phyloP scores from a whole-genome alignment of 108 stramenopile genomes.

The Skeletonema tropicum region DNA sequence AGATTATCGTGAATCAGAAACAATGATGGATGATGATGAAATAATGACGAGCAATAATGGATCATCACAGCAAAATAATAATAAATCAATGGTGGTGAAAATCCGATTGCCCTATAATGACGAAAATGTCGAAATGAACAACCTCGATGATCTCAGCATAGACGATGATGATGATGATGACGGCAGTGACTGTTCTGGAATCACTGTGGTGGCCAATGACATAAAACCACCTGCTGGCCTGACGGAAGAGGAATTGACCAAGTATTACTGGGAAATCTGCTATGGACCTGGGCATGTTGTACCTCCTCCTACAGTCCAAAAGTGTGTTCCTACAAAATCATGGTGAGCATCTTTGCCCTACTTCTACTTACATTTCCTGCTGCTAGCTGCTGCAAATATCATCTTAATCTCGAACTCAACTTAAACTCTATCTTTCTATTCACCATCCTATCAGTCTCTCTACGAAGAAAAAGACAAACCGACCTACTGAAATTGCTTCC shows the following conservation, averaged over 20 bases:
- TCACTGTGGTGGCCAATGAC: constrained; percentile 30
- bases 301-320: not conserved
- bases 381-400: not conserved
- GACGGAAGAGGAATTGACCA: constrained; percentile 44
- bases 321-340: constrained; percentile 36
- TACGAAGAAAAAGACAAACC: constrained; percentile 37
- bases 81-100: not conserved
- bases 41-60: not conserved
- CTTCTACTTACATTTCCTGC: not conserved
- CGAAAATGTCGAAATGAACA: not conserved
- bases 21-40: not conserved
- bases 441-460: constrained; percentile 24
- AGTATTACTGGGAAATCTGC: constrained; percentile 50
- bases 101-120: not conserved
- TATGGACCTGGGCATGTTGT: constrained; percentile 32
- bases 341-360: constrained; percentile 23
- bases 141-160: not conserved
- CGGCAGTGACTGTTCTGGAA: constrained; percentile 36
- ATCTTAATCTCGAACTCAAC: not conserved
- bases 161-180: constrained; percentile 16
- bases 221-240: constrained; percentile 35
- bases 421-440: not conserved
- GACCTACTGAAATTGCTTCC: not conserved
- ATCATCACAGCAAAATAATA: not conserved
- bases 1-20: not conserved